A percentile compares a stretch with the other conserved stretches of the same genome.
Conservation (phyloP, 495 filamentous ascomycete genomes). For the Penicillium coffeae region DNA sequence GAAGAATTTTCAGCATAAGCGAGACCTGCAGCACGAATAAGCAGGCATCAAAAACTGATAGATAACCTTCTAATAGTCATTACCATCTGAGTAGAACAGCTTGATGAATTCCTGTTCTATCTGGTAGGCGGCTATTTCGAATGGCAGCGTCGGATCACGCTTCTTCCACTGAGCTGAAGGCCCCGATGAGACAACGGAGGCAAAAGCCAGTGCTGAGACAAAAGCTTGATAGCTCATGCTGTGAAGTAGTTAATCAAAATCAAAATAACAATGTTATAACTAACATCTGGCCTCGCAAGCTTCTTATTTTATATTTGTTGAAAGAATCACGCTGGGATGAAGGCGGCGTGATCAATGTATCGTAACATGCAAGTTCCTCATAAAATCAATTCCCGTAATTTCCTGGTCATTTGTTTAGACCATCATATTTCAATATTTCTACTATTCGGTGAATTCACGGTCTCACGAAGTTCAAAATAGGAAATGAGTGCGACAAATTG, state of each 20-base stretch:
- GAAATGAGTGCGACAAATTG: no score
- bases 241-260: not conserved
- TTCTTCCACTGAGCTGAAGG: constrained; percentile 5
- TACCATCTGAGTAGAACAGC: constrained; percentile 24
- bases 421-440: no score
- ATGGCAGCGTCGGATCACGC: constrained; percentile 15
- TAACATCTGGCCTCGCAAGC: no score
- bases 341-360: no score
- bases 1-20: constrained; percentile 22
- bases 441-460: no score
- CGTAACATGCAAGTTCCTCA: no score
- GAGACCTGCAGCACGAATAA: constrained; percentile 10
- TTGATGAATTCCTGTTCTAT: not conserved
- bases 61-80: no score
- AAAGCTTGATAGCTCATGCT: constrained; percentile 11
- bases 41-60: not conserved
- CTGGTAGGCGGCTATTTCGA: constrained; percentile 17
- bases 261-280: not conserved
- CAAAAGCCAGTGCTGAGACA: constrained; percentile 3
- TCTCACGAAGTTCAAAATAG: no score
- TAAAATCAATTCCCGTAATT: no score
- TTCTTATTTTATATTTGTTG: no score
- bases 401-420: no score
- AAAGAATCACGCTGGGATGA: no score
- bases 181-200: constrained; percentile 2